Evolutionary conservation across 768 basidiomycete species (phyloP).

Genomic region (Lactifluus subvellereus): DNA sequence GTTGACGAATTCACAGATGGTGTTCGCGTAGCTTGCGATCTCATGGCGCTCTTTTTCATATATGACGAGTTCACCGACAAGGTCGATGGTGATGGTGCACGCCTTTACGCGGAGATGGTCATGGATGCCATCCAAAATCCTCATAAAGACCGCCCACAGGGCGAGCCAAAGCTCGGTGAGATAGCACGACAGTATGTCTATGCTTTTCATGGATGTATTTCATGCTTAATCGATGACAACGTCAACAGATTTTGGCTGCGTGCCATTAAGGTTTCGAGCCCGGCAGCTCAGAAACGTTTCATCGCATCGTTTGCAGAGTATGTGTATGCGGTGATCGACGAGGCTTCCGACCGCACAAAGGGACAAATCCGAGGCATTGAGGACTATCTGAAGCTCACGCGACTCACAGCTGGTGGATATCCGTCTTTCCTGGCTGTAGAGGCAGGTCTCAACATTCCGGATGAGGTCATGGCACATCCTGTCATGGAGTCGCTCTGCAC

Average conservation of each 20-base stretch:
- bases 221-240: background rate
- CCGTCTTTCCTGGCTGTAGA: slow-evolving; percentile 49
- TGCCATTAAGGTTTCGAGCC: background rate
- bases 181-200: slow-evolving; percentile 9
- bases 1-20: background rate
- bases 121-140: slow-evolving; percentile 4
- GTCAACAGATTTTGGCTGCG: background rate
- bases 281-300: slow-evolving; percentile 25
- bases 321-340: slow-evolving; percentile 30
- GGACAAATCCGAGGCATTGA: slow-evolving; percentile 36
- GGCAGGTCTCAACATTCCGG: slow-evolving; percentile 33
- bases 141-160: background rate
- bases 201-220: background rate
- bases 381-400: slow-evolving; percentile 46
- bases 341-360: slow-evolving; percentile 29
- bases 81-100: background rate
- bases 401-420: slow-evolving; percentile 49
- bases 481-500: slow-evolving; percentile 42
- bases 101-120: background rate
- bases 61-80: slow-evolving; percentile 10
- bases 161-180: slow-evolving; percentile 6
- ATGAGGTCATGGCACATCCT: slow-evolving; percentile 45
- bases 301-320: slow-evolving; percentile 30
- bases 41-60: background rate
- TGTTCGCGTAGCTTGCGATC: background rate